Conservation (phyloP, 1,139 yeast genomes). For the Debaryomyces subglobosus region DNA sequence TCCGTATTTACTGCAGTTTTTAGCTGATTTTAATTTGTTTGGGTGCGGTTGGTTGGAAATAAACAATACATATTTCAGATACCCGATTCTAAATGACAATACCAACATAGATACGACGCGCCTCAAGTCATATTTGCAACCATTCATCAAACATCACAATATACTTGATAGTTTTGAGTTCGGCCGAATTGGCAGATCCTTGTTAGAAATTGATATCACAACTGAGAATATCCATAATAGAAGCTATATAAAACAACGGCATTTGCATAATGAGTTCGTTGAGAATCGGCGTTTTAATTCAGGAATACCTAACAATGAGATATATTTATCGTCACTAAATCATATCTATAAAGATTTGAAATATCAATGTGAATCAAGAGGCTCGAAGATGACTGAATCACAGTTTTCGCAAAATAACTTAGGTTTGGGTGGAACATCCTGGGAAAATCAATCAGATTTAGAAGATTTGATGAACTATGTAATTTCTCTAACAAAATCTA, state of each 20-base stretch:
- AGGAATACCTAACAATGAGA: slow-evolving; percentile 19
- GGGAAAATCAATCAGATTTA: slow-evolving; percentile 39
- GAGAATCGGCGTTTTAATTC: slow-evolving; percentile 25
- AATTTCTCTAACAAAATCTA: slow-evolving; percentile 19
- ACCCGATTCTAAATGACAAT: slow-evolving; percentile 31
- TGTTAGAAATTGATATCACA: slow-evolving; percentile 70
- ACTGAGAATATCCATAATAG: slow-evolving; percentile 65
- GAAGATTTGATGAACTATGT: slow-evolving; percentile 36
- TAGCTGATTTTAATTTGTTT: slow-evolving; percentile 79
- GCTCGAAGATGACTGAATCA: slow-evolving; percentile 26
- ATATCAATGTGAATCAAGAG: slow-evolving; percentile 51
- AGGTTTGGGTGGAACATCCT: slow-evolving; percentile 24
- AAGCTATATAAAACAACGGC: slow-evolving; percentile 41
- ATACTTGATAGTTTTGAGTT: slow-evolving; percentile 28
- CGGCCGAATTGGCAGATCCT: slow-evolving; percentile 60
- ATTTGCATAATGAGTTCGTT: slow-evolving; percentile 52
- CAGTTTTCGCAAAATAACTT: slow-evolving; percentile 15
- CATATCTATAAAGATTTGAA: slow-evolving; percentile 65
- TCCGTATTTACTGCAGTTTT: slow-evolving; percentile 74
- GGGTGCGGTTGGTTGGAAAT: slow-evolving; percentile 79
- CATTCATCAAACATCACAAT: slow-evolving; percentile 25
- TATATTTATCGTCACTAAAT: slow-evolving; percentile 59
- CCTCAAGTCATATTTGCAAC: slow-evolving; percentile 21
- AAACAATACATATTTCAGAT: slow-evolving; percentile 36
- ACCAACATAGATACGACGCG: not conserved